Percentiles rank a stretch among this genome's conserved stretches.
Conservation (phyloP, 176 grass and related monocot species). For the Paspalum notatum region DNA sequence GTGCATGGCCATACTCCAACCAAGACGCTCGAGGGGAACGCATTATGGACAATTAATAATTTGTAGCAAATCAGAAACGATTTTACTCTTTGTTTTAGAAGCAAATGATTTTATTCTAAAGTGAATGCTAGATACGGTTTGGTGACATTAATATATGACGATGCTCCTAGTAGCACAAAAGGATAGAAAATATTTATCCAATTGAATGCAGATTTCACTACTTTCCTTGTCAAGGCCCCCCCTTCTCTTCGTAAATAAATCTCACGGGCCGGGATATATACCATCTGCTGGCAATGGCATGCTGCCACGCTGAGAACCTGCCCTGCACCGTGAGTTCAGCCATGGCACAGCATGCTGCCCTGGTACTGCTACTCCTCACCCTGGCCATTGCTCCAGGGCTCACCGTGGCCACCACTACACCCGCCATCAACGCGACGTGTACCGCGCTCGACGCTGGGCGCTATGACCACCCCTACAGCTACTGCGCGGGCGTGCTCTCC, state of each 20-base stretch:
- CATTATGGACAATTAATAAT: no score
- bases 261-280: neutral
- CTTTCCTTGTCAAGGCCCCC: neutral
- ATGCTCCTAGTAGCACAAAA: no score
- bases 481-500: slow-evolving; percentile 29
- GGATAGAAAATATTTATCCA: no score
- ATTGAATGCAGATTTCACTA: no score
- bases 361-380: neutral
- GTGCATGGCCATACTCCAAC: no score
- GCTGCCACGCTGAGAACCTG: neutral
- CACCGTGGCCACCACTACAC: neutral
- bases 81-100: no score
- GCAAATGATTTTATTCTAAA: no score
- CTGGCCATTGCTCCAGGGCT: neutral
- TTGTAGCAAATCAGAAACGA: no score
- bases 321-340: neutral
- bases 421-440: neutral
- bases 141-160: no score
- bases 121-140: no score
- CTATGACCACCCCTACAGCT: neutral
- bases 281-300: neutral
- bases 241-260: neutral
- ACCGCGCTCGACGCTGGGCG: neutral
- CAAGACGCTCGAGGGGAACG: no score
- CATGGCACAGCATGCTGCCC: neutral